A percentile compares a stretch with the other conserved stretches of the same genome.
Conservation (phyloP, 768 basidiomycete genomes). For the Asterophora parasitica region DNA sequence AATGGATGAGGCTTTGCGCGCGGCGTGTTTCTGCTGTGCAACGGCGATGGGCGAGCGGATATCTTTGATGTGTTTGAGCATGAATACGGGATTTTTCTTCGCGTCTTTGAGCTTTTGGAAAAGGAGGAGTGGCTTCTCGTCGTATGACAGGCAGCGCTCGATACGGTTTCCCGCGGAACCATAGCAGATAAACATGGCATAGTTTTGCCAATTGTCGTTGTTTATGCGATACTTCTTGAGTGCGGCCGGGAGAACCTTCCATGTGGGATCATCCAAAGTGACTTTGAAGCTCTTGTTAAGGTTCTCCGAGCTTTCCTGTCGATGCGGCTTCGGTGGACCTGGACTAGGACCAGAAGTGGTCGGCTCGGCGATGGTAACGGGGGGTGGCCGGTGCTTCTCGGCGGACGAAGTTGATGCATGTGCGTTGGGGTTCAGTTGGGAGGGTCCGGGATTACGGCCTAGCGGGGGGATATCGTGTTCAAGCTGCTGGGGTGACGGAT, state of each 20-base stretch:
- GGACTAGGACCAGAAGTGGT: slow-evolving; percentile 24
- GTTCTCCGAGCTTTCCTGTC: slow-evolving; percentile 69
- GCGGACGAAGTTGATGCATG: slow-evolving; percentile 12
- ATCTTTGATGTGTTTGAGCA: slow-evolving; percentile 95
- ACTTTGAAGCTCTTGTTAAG: slow-evolving; percentile 91
- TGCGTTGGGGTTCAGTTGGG: slow-evolving; percentile 19
- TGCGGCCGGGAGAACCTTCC: slow-evolving; percentile 97
- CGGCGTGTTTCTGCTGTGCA: slow-evolving; percentile 92
- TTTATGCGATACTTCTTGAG: slow-evolving; percentile 99
- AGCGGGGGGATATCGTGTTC: slow-evolving; percentile 62
- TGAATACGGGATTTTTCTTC: slow-evolving; percentile 98
- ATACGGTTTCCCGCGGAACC: slow-evolving; percentile 79
- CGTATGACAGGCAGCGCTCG: slow-evolving; percentile 94
- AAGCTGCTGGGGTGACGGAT: slow-evolving; percentile 69
- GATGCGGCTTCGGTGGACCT: slow-evolving; percentile 36
- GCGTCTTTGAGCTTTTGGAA: slow-evolving; percentile 98
- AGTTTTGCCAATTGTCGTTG: slow-evolving; percentile 97
- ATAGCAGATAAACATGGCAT: slow-evolving; percentile 99
- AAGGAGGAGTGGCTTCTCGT: slow-evolving; percentile 94
- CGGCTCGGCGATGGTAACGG: slow-evolving; percentile 28
- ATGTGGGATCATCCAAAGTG: slow-evolving; percentile 95
- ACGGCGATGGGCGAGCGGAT: slow-evolving; percentile 97
- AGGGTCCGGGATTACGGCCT: slow-evolving; percentile 28
- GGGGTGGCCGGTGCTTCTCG: slow-evolving; percentile 30
- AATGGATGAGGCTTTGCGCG: slow-evolving; percentile 69